Conservation (phyloP, 108 stramenopile genomes). For the Skeletonema tropicum region DNA sequence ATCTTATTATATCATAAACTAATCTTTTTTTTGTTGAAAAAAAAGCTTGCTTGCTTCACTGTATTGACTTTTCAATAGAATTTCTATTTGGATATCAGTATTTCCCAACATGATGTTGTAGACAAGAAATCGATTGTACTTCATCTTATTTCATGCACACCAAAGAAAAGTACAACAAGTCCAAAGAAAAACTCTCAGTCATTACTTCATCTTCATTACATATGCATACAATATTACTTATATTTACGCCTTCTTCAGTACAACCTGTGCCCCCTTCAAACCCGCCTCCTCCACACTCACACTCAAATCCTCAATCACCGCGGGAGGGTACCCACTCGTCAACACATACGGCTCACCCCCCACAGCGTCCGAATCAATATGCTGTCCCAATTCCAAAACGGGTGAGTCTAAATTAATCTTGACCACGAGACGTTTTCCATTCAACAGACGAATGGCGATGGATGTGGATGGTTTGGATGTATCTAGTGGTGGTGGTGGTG, state of each 20-base stretch:
- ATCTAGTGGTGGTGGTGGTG: slow-evolving; percentile 39
- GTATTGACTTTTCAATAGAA: too few species aligned
- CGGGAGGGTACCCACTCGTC: slow-evolving; percentile 78
- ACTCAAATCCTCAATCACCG: slow-evolving; percentile 56
- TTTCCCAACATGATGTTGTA: too few species aligned
- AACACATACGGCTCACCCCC: slow-evolving; percentile 53
- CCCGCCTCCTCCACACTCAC: slow-evolving; percentile 71
- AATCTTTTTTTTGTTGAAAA: too few species aligned
- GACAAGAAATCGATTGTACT: too few species aligned
- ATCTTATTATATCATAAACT: too few species aligned
- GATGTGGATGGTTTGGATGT: slow-evolving; percentile 56
- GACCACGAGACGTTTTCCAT: slow-evolving; percentile 72
- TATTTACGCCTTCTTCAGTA: slow-evolving; percentile 56
- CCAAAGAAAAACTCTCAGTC: too few species aligned
- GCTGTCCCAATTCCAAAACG: slow-evolving; percentile 57
- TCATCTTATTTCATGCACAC: too few species aligned
- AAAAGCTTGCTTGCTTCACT: too few species aligned
- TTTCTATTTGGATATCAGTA: too few species aligned
- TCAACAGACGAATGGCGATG: slow-evolving; percentile 73
- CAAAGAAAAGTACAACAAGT: too few species aligned
- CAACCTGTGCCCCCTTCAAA: slow-evolving; percentile 77
- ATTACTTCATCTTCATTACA: too few species aligned
- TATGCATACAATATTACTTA: neutral
- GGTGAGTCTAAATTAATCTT: slow-evolving; percentile 53
- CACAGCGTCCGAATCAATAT: slow-evolving; percentile 37